Conservation (phyloP, 345 rosid genomes). For the Eutrema heterophyllum region DNA sequence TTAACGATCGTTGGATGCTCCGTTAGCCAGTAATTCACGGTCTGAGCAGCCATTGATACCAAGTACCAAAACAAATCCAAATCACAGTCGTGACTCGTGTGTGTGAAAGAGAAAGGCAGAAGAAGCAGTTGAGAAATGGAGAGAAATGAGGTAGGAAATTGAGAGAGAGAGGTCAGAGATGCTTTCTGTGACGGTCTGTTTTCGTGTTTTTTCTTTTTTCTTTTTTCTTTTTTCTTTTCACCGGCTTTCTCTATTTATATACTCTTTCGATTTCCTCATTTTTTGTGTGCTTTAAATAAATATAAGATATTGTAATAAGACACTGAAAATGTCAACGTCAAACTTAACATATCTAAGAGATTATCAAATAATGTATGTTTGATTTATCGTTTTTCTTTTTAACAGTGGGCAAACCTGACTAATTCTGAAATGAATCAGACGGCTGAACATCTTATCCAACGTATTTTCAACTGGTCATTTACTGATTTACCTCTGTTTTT, state of each 20-base stretch:
- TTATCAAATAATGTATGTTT: too few relatives aligned
- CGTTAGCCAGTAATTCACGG: slow-evolving; percentile 45
- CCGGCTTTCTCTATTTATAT: slow-evolving; percentile 12
- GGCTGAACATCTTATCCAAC: too few relatives aligned
- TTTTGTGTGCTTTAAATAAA: neutral
- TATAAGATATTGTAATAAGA: neutral
- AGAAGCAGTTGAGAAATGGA: slow-evolving; percentile 6
- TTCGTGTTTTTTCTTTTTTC: neutral
- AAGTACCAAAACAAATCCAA: neutral
- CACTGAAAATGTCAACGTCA: slow-evolving; percentile 23
- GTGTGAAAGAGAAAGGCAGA: neutral
- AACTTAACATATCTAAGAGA: neutral
- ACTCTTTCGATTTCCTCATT: neutral
- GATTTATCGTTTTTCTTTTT: too few relatives aligned
- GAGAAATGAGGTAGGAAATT: neutral
- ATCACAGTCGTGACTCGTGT: neutral
- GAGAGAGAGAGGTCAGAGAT: neutral
- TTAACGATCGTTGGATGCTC: slow-evolving; percentile 75
- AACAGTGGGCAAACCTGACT: too few relatives aligned
- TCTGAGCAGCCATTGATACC: neutral
- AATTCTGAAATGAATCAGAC: too few relatives aligned
- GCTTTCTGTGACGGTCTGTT: neutral
- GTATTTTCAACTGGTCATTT: too few relatives aligned
- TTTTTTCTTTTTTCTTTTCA: neutral
- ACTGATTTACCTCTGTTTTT: too few relatives aligned